phyloP scores from a whole-genome alignment of 1,284 basidiomycete genomes.

The Singerocomus rubriflavus region DNA sequence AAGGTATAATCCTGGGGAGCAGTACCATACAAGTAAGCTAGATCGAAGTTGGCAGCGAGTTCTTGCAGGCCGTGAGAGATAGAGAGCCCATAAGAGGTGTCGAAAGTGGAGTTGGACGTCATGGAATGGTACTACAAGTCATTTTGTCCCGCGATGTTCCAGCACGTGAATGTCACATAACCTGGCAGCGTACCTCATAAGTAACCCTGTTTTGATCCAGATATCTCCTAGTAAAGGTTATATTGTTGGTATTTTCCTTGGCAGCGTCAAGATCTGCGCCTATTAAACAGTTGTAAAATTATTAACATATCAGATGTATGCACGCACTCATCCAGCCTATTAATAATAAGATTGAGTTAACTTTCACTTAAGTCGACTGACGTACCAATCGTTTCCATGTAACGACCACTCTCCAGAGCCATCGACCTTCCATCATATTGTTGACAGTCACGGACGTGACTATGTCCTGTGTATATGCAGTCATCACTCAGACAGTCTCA shows the following conservation, averaged over 20 bases:
- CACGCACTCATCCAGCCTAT: conserved; percentile 34
- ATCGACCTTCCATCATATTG: conserved; percentile 61
- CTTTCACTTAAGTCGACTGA: not conserved
- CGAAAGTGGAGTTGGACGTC: conserved; percentile 45
- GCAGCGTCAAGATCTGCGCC: conserved; percentile 48
- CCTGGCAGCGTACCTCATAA: conserved; percentile 49
- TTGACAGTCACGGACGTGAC: conserved; percentile 77
- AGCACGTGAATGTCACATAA: not conserved
- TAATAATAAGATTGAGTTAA: not conserved
- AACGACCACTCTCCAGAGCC: conserved; percentile 77
- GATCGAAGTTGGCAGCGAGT: conserved; percentile 52
- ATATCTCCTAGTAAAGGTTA: conserved; percentile 67
- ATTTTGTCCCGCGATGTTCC: not conserved
- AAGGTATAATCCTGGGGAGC: conserved; percentile 74
- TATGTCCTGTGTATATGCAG: conserved; percentile 48
- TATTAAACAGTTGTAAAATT: conserved; percentile 18
- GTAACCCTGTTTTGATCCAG: conserved; percentile 72
- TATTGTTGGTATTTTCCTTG: conserved; percentile 41
- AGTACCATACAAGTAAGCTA: conserved; percentile 57
- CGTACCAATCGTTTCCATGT: conserved; percentile 82
- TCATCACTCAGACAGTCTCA: not conserved
- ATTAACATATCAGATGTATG: not conserved
- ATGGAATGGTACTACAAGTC: conserved; percentile 54
- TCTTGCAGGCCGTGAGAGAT: conserved; percentile 56
- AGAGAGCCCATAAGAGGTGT: conserved; percentile 48